Percentiles rank a stretch among this genome's conserved stretches.
phyloP scores from a whole-genome alignment of 805 yeast species.

The Lipomyces sp. region DNA sequence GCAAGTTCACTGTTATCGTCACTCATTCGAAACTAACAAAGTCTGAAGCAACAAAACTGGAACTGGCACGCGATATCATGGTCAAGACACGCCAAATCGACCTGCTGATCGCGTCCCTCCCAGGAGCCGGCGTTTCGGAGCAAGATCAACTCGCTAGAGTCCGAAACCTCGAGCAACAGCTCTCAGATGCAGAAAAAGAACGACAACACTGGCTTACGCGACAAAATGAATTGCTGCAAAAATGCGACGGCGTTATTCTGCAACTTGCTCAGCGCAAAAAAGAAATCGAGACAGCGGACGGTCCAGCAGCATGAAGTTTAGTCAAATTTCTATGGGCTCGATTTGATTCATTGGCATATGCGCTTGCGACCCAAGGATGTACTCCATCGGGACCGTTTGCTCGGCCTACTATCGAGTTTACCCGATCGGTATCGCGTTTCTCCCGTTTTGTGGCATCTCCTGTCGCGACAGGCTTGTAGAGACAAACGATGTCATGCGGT shows the following conservation, averaged over 20 bases:
- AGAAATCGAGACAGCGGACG: constrained; percentile 17
- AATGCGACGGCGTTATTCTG: constrained; percentile 34
- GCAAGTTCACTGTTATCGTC: not conserved
- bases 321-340: not conserved
- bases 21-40: not conserved
- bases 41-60: constrained; percentile 58
- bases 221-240: constrained; percentile 22
- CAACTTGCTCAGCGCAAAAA: constrained; percentile 28
- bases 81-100: constrained; percentile 85
- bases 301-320: not conserved
- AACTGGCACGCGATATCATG: constrained; percentile 82
- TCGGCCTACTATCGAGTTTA: too few species aligned
- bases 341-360: too few species aligned
- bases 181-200: constrained; percentile 28
- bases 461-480: too few species aligned
- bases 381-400: too few species aligned
- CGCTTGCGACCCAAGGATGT: too few species aligned
- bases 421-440: too few species aligned
- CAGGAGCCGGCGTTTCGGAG: constrained; percentile 88
- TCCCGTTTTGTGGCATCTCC: too few species aligned
- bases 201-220: constrained; percentile 24
- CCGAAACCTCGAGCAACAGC: constrained; percentile 61
- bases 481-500: too few species aligned
- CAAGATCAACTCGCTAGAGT: constrained; percentile 71
- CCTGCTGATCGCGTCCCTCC: constrained; percentile 82